phyloP scores from a whole-genome alignment of 345 rosid species.

The Sisymbrium irio region DNA sequence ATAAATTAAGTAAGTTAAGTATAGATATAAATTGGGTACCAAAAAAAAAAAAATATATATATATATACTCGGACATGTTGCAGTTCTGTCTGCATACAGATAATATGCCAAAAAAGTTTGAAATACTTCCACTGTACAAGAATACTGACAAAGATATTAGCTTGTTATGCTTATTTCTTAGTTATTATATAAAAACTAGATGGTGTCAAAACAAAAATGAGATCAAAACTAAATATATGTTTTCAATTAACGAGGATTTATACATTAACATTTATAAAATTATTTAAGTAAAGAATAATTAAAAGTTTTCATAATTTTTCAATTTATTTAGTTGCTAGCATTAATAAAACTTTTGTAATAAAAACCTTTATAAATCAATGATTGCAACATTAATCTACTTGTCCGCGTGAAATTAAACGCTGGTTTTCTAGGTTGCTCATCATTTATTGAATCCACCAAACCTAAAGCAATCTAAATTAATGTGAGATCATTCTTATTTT shows the following conservation, averaged over 20 bases:
- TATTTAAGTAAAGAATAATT: not conserved
- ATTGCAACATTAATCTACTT: constrained; percentile 12
- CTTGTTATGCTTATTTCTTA: not conserved
- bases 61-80: constrained; percentile 3
- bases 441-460: constrained; percentile 26
- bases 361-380: not conserved
- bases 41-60: no score
- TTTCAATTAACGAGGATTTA: not conserved
- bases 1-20: no score
- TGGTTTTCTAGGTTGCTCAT: constrained; percentile 18
- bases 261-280: not conserved
- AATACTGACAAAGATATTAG: not conserved
- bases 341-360: not conserved
- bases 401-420: constrained; percentile 20
- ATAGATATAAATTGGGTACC: no score
- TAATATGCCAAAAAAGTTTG: not conserved
- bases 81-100: constrained; percentile 1
- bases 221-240: not conserved
- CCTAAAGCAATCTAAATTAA: constrained; percentile 7
- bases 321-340: not conserved
- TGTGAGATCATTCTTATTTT: no score
- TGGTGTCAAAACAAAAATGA: not conserved
- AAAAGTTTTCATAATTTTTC: not conserved
- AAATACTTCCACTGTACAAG: not conserved
- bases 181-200: not conserved